Evolutionary conservation across 2,329 filamentous ascomycete genomes (phyloP).

Genomic region (Chaetomium olivaceum): DNA sequence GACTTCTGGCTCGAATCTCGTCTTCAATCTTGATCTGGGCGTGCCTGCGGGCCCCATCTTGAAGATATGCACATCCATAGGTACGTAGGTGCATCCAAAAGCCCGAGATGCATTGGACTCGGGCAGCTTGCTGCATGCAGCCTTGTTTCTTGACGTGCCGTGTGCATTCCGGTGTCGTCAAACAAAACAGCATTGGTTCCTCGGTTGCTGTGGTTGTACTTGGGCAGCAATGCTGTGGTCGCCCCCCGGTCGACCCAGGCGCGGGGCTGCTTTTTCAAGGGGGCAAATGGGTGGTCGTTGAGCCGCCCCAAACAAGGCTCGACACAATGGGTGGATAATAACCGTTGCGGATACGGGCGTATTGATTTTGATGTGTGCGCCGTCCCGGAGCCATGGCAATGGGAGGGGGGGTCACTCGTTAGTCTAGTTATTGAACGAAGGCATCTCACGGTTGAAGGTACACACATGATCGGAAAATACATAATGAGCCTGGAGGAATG

Average conservation of each 20-base stretch:
- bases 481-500: not conserved
- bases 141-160: slow-evolving; percentile 17
- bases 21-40: slow-evolving; percentile 6
- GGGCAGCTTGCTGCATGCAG: slow-evolving; percentile 19
- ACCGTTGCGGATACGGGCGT: not conserved
- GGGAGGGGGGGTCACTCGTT: not conserved
- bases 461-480: not conserved
- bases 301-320: not conserved
- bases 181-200: not conserved
- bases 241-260: not conserved
- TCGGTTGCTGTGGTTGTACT: not conserved
- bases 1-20: not conserved
- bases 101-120: slow-evolving; percentile 9
- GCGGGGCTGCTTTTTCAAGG: slow-evolving; percentile 1
- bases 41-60: not conserved
- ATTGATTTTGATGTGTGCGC: not conserved
- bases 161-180: not conserved
- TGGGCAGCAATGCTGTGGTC: slow-evolving; percentile 18
- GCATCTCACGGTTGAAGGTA: not conserved
- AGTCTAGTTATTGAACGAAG: not conserved
- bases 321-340: not conserved
- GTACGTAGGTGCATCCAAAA: not conserved
- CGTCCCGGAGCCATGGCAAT: not conserved
- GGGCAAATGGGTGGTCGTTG: not conserved
- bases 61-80: not conserved